Evolutionary conservation across 2,329 filamentous ascomycete genomes (phyloP).

Genomic region (Paraphaeosphaeria sporulosa): DNA sequence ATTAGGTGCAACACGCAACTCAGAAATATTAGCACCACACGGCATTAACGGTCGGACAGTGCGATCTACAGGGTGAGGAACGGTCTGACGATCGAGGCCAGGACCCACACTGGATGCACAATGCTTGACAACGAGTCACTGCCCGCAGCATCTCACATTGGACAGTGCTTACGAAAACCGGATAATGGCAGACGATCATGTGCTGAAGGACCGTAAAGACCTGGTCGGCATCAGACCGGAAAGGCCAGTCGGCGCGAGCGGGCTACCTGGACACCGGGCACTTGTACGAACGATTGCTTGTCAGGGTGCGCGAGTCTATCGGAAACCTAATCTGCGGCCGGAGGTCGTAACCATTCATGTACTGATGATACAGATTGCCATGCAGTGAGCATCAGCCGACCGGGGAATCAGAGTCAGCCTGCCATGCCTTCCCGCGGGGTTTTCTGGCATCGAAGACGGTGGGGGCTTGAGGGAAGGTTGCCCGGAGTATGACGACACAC

Average conservation of each 20-base stretch:
- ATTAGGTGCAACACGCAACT: conserved; percentile 10
- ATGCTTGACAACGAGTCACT: conserved; percentile 29
- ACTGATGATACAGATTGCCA: conserved; percentile 4
- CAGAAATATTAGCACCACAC: not conserved
- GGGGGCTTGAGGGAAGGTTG: not conserved
- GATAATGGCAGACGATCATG: conserved; percentile 18
- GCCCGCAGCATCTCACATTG: conserved; percentile 31
- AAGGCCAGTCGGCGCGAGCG: conserved; percentile 10
- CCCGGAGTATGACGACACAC: not conserved
- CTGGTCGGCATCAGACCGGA: conserved; percentile 7
- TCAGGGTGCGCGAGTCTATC: conserved; percentile 23
- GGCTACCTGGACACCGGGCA: conserved; percentile 31
- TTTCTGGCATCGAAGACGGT: not conserved
- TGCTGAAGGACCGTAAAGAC: conserved; percentile 3
- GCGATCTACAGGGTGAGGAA: conserved; percentile 10
- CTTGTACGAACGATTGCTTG: conserved; percentile 16
- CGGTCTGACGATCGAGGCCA: conserved; percentile 12
- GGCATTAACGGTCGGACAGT: not conserved
- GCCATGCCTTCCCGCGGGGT: not conserved
- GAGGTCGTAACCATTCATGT: conserved; percentile 17
- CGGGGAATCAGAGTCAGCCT: not conserved
- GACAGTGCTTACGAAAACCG: conserved; percentile 20
- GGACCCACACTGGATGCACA: conserved; percentile 23
- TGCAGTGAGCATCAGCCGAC: conserved; percentile 10
- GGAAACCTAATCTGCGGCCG: conserved; percentile 26